phyloP scores from a whole-genome alignment of 148 eudicot species.

The Dianthus caryophyllus region DNA sequence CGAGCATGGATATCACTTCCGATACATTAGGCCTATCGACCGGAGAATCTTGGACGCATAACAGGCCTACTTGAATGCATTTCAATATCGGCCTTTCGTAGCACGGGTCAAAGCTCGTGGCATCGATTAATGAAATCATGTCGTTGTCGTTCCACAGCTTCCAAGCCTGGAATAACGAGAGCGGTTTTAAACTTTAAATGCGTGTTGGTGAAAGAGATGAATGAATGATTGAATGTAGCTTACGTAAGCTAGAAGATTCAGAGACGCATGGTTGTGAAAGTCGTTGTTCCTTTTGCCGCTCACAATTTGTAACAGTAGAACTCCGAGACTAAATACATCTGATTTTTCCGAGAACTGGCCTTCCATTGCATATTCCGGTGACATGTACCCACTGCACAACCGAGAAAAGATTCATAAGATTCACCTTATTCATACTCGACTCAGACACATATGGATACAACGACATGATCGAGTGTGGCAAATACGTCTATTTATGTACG shows the following conservation, averaged over 20 bases:
- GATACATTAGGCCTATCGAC: constrained; percentile 41
- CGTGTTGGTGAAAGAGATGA: too few relatives aligned
- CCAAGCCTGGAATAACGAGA: constrained; percentile 51
- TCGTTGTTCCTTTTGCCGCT: constrained; percentile 31
- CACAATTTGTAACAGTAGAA: constrained; percentile 34
- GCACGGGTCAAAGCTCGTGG: constrained; percentile 4
- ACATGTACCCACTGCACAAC: constrained; percentile 30
- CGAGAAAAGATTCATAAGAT: neutral
- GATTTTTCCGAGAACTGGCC: constrained; percentile 40
- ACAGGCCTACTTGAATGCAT: constrained; percentile 39
- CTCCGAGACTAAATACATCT: constrained; percentile 38
- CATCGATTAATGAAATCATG: constrained; percentile 26
- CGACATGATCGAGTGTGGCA: neutral
- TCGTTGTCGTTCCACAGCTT: constrained; percentile 43
- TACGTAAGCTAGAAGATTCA: constrained; percentile 20
- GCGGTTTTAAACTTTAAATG: too few relatives aligned
- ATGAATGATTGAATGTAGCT: constrained; percentile 19
- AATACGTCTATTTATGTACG: neutral
- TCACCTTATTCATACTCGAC: neutral
- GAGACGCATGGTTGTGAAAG: constrained; percentile 19
- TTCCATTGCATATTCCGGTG: constrained; percentile 36
- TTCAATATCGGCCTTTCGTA: constrained; percentile 23
- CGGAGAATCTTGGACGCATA: constrained; percentile 55
- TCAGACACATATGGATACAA: too few relatives aligned
- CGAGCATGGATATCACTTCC: constrained; percentile 34